These are phyloP conservation scores for Aspergillus udagawae DNA, from an alignment of 2,329 filamentous ascomycete species.

Conservation along the genomic window DNA sequence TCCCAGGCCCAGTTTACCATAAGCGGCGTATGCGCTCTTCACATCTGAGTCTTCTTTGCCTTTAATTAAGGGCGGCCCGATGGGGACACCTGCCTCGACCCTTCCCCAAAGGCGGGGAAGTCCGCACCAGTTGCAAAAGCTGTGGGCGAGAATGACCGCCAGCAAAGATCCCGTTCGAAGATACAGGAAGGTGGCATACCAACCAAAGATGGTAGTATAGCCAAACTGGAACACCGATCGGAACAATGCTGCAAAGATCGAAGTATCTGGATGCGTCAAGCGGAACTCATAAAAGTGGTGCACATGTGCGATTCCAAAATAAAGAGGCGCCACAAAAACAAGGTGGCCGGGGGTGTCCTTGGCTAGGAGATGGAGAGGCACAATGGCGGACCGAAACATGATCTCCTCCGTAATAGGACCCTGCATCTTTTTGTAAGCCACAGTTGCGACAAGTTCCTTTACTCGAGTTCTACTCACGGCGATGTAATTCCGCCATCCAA, in stretches of 20 bases:
- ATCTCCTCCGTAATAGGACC: conserved; percentile 90
- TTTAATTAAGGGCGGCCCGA: conserved; percentile 30
- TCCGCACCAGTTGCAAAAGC: conserved; percentile 90
- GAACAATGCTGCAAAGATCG: conserved; percentile 59
- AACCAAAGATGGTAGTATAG: conserved; percentile 91
- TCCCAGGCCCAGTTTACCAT: conserved; percentile 36
- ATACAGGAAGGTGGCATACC: conserved; percentile 86
- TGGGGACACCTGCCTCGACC: conserved; percentile 53
- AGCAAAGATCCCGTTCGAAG: conserved; percentile 78
- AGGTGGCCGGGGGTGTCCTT: conserved; percentile 54
- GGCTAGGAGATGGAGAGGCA: conserved; percentile 76
- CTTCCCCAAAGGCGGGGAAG: conserved; percentile 80
- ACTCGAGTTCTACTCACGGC: conserved; percentile 56
- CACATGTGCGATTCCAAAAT: conserved; percentile 89
- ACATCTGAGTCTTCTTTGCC: conserved; percentile 39
- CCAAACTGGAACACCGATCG: conserved; percentile 78
- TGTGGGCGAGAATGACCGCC: conserved; percentile 71
- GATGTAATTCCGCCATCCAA: conserved; percentile 80
- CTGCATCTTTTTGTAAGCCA: conserved; percentile 37
- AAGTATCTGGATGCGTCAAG: conserved; percentile 69
- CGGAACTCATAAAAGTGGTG: conserved; percentile 97
- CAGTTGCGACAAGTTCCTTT: conserved; percentile 8
- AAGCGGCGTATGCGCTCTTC: conserved; percentile 19
- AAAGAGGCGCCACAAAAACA: conserved; percentile 76
- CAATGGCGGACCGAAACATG: conserved; percentile 82